phyloP scores from a whole-genome alignment of 2,329 filamentous ascomycete species.

The Teratosphaeriaceae sp. region DNA sequence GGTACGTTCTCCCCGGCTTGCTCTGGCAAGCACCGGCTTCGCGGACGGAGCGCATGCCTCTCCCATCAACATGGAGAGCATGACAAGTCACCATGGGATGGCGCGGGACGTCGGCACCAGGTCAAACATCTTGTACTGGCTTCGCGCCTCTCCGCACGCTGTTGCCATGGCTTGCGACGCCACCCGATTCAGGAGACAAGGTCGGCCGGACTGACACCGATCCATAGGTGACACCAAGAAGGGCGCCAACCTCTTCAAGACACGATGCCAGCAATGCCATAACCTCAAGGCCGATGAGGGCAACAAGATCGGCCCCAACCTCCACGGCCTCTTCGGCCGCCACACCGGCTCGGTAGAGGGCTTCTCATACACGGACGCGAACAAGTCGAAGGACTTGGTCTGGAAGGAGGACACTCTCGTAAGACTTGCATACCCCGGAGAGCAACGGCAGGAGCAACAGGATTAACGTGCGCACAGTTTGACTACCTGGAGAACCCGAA shows the following conservation, averaged over 20 bases:
- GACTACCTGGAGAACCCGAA: constrained; percentile 99
- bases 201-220: constrained; percentile 7
- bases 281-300: constrained; percentile 81
- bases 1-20: constrained; percentile 25
- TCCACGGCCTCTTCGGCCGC: constrained; percentile 96
- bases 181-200: neutral
- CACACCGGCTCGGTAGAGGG: constrained; percentile 87
- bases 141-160: neutral
- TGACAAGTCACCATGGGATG: too few relatives aligned
- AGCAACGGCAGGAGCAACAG: neutral
- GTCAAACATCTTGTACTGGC: too few relatives aligned
- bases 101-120: too few relatives aligned
- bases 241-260: constrained; percentile 99
- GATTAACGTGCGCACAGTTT: constrained; percentile 52
- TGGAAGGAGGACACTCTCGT: constrained; percentile 86
- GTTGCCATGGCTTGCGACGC: neutral
- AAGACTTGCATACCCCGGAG: constrained; percentile 21
- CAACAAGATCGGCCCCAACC: constrained; percentile 97
- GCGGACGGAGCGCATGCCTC: too few relatives aligned
- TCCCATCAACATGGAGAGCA: too few relatives aligned
- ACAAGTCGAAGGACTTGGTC: constrained; percentile 90
- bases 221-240: constrained; percentile 79
- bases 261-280: constrained; percentile 97
- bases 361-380: constrained; percentile 98
- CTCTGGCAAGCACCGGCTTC: too few relatives aligned